phyloP scores from a whole-genome alignment of 495 filamentous ascomycete genomes.

The Astrothelium macrocarpum region DNA sequence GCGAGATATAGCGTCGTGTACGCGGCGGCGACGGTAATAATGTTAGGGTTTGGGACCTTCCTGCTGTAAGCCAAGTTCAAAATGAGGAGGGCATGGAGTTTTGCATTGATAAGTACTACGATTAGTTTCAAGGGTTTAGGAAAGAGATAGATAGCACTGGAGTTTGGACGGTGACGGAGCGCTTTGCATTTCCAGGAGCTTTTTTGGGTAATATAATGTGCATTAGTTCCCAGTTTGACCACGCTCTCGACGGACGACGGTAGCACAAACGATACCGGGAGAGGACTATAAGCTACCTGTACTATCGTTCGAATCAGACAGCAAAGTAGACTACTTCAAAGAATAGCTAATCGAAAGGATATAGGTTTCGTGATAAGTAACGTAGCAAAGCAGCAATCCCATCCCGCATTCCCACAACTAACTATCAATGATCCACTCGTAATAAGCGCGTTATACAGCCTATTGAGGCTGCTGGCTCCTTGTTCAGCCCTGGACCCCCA shows the following conservation, averaged over 20 bases:
- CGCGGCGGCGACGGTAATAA: neutral
- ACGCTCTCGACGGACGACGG: too few relatives aligned
- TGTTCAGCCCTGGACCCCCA: constrained; percentile 11
- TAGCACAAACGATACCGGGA: too few relatives aligned
- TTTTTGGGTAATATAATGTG: too few relatives aligned
- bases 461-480: constrained; percentile 4
- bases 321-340: too few relatives aligned
- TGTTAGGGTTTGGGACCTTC: neutral
- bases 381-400: neutral
- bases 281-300: too few relatives aligned
- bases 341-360: neutral
- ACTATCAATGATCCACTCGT: neutral
- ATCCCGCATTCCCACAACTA: neutral
- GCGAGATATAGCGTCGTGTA: neutral
- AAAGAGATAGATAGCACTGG: constrained; percentile 3
- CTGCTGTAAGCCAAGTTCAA: neutral
- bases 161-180: neutral
- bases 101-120: neutral
- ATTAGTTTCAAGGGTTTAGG: neutral
- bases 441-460: neutral
- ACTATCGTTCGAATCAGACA: too few relatives aligned
- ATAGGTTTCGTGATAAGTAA: neutral
- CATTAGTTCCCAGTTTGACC: too few relatives aligned
- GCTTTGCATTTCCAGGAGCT: too few relatives aligned
- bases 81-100: neutral